These are phyloP conservation scores for Cutaneotrichosporon cutaneum DNA, from an alignment of 1,284 basidiomycete species.

Conservation along the genomic window DNA sequence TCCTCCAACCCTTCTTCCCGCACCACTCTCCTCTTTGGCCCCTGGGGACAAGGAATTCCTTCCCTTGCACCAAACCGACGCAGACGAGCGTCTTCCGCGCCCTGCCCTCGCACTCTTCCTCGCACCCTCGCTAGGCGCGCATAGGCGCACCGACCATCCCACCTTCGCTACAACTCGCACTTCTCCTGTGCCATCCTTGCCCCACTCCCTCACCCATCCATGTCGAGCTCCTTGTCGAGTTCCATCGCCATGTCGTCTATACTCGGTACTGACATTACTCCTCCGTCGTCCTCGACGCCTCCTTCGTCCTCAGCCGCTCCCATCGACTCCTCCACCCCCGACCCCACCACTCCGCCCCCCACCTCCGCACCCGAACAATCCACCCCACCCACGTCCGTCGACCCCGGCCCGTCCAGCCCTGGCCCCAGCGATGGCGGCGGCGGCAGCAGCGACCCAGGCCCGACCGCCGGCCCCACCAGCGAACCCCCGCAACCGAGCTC, in stretches of 20 bases:
- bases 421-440: not conserved
- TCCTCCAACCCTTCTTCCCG: not conserved
- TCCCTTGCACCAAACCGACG: not conserved
- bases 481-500: not conserved
- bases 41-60: not conserved
- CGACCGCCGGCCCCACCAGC: constrained; percentile 5
- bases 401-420: not conserved
- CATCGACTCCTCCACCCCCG: constrained; percentile 9
- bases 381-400: constrained; percentile 11
- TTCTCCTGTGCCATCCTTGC: not conserved
- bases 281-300: not conserved
- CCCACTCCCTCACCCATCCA: not conserved
- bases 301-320: not conserved
- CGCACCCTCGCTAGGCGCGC: not conserved
- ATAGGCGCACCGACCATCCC: not conserved
- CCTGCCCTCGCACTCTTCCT: not conserved
- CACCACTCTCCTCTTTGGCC: not conserved
- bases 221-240: not conserved
- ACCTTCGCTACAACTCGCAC: not conserved
- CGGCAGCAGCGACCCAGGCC: not conserved
- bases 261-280: not conserved
- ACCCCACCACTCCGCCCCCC: constrained; percentile 21
- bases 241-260: not conserved
- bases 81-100: not conserved
- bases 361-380: not conserved